These are phyloP conservation scores for Anthracocystis setariae DNA, from an alignment of 1,284 basidiomycete genomes.

Conservation along the genomic window DNA sequence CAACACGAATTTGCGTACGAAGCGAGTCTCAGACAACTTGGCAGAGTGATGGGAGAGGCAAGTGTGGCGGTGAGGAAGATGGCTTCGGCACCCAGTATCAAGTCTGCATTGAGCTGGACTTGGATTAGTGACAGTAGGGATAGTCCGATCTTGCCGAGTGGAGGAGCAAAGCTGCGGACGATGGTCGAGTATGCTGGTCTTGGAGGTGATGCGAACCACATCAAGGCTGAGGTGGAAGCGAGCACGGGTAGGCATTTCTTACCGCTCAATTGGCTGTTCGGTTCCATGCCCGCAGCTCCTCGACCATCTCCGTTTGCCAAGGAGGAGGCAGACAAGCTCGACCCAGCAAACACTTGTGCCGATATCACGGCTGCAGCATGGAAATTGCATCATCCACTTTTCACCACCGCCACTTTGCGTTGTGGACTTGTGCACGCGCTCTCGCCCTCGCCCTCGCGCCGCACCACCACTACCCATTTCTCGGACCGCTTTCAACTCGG, in stretches of 20 bases:
- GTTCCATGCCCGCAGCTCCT: not conserved
- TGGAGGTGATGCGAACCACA: slow-evolving; percentile 58
- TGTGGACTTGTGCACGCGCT: slow-evolving; percentile 51
- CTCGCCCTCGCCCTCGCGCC: slow-evolving; percentile 42
- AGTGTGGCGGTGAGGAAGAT: slow-evolving; percentile 42
- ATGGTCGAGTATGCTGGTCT: slow-evolving; percentile 55
- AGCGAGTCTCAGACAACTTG: slow-evolving; percentile 48
- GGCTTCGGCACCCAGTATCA: slow-evolving; percentile 69
- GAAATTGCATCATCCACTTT: slow-evolving; percentile 17
- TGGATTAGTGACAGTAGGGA: slow-evolving; percentile 83
- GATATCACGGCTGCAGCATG: not conserved
- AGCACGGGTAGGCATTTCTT: slow-evolving; percentile 25
- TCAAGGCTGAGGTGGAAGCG: slow-evolving; percentile 55
- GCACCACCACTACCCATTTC: too few relatives aligned
- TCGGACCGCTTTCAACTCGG: slow-evolving; percentile 92
- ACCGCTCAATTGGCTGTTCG: slow-evolving; percentile 18
- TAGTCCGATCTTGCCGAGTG: slow-evolving; percentile 73
- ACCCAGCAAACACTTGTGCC: not conserved
- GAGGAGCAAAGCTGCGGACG: slow-evolving; percentile 38
- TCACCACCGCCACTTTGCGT: slow-evolving; percentile 31
- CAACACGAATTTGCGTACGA: slow-evolving; percentile 64
- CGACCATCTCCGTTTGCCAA: slow-evolving; percentile 11
- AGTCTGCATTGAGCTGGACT: slow-evolving; percentile 84
- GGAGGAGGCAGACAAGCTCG: slow-evolving; percentile 1
- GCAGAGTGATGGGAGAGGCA: slow-evolving; percentile 50